Evolutionary conservation across 306 rosid species (phyloP), one percentile per base, ranked within the genome.

Genomic region (Fagus crenata): DNA sequence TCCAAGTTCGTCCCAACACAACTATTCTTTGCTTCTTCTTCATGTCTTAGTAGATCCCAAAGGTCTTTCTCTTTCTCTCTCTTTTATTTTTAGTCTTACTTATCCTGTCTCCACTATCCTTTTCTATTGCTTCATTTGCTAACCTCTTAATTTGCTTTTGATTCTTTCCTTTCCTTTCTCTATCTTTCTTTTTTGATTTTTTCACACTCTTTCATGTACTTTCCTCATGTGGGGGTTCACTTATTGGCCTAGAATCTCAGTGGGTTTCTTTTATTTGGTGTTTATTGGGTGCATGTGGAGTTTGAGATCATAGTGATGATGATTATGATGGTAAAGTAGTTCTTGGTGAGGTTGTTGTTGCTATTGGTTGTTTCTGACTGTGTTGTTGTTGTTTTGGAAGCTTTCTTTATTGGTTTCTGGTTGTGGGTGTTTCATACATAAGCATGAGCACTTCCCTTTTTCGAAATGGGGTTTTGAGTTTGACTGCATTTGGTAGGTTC

Each of bases 1-100:
- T 85, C 87, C 75, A 53, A 75, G 49, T 46, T 73, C 77, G 71
- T 71, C 86, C 98, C 91, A 82, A 86, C 93, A 91, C n/a, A 69
- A 76, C 77, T 49, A 54, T 73, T 75, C 68, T 81, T 84, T 84
- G 86, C 89, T 86, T 77, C 88, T 87, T 80, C 87, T 86, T 78
- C 86, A 60, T 78, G 61, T 72, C 87, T 81, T 79, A 68, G 78
- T 85, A 81, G 86, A 89, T 87, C 90, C 91, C 89, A 77, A 79
- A 83, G 93, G 89, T 85, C 75, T 81, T 67, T 60, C 73, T 80
- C 35, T 71, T 22, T 71, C 69, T 18, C 41, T 63, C 28, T 61
- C 14, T 53, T 53, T 78, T 73, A 53, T 73, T 72, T 71, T 77
- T 1, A 42, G 28, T 22, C 77, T 71, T 72, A 46, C 28, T 46